These are phyloP conservation scores for Neofusicoccum sp. DNA, from an alignment of 2,329 filamentous ascomycete genomes.

Conservation along the genomic window DNA sequence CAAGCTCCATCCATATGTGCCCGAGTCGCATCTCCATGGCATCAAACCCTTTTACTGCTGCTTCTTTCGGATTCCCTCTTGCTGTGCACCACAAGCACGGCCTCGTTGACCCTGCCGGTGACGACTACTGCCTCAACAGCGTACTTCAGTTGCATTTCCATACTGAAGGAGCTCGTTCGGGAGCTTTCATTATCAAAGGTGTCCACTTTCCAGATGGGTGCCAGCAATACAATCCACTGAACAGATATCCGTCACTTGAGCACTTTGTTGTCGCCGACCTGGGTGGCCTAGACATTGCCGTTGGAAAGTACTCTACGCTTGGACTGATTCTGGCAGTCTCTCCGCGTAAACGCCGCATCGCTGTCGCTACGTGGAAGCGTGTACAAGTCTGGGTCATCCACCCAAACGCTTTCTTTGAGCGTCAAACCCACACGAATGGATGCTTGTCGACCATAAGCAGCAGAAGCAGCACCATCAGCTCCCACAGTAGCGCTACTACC, in stretches of 20 bases:
- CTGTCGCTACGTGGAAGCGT: slow-evolving; percentile 29
- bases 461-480: neutral
- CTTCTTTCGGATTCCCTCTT: slow-evolving; percentile 10
- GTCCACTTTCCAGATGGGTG: slow-evolving; percentile 25
- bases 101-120: neutral
- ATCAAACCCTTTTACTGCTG: neutral
- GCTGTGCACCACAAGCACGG: neutral
- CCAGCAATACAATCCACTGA: slow-evolving; percentile 18
- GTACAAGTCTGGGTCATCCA: slow-evolving; percentile 28
- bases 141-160: slow-evolving; percentile 24
- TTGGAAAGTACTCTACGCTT: slow-evolving; percentile 25
- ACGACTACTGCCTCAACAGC: neutral
- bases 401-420: slow-evolving; percentile 29
- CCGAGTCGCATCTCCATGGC: neutral
- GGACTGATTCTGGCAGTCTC: slow-evolving; percentile 29
- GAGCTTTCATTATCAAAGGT: slow-evolving; percentile 29
- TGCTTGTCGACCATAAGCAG: neutral
- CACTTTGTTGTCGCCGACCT: slow-evolving; percentile 29
- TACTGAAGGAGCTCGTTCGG: slow-evolving; percentile 1
- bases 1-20: neutral
- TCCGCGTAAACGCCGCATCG: slow-evolving; percentile 26
- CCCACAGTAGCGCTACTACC: neutral
- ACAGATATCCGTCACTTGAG: slow-evolving; percentile 16
- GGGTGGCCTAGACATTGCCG: slow-evolving; percentile 21
- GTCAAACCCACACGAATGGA: slow-evolving; percentile 12